These are phyloP conservation scores for Eremothecium cymbalariae DNA, from an alignment of 1,139 yeast species.

Conservation along the genomic window DNA sequence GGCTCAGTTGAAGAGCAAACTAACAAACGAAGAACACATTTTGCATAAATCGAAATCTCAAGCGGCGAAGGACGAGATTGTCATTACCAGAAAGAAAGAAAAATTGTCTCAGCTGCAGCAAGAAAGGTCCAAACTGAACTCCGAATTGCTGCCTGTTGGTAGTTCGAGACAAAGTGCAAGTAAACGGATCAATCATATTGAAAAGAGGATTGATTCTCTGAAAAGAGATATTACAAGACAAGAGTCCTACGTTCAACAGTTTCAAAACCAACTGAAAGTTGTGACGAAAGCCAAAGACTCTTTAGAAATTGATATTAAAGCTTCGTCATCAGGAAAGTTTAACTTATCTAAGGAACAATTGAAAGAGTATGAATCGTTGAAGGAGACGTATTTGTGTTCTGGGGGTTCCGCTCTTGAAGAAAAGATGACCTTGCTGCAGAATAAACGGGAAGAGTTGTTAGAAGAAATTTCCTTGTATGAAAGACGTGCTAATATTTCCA, in stretches of 20 bases:
- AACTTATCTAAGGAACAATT: conserved; percentile 45
- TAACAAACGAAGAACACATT: conserved; percentile 26
- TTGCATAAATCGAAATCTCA: conserved; percentile 33
- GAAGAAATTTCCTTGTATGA: conserved; percentile 36
- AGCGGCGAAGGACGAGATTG: conserved; percentile 42
- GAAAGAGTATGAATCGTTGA: conserved; percentile 51
- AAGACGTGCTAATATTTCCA: conserved; percentile 37
- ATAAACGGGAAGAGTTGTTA: conserved; percentile 40
- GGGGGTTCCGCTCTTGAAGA: conserved; percentile 58
- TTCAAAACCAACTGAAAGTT: conserved; percentile 43
- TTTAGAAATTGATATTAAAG: conserved; percentile 39
- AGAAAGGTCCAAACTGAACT: conserved; percentile 43
- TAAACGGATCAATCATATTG: conserved; percentile 42
- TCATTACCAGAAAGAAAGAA: conserved; percentile 37
- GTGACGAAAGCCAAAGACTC: conserved; percentile 39
- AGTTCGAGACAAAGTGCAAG: conserved; percentile 33
- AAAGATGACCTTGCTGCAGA: conserved; percentile 37
- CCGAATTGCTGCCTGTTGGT: conserved; percentile 51
- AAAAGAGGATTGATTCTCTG: conserved; percentile 47
- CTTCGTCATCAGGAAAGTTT: conserved; percentile 29
- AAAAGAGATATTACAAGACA: conserved; percentile 49
- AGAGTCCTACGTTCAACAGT: conserved; percentile 34
- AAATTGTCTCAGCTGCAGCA: conserved; percentile 36
- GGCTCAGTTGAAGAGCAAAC: conserved; percentile 28
- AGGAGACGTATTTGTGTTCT: conserved; percentile 47